Conservation (phyloP, 2,329 filamentous ascomycete species). For the Monosporascus ibericus region DNA sequence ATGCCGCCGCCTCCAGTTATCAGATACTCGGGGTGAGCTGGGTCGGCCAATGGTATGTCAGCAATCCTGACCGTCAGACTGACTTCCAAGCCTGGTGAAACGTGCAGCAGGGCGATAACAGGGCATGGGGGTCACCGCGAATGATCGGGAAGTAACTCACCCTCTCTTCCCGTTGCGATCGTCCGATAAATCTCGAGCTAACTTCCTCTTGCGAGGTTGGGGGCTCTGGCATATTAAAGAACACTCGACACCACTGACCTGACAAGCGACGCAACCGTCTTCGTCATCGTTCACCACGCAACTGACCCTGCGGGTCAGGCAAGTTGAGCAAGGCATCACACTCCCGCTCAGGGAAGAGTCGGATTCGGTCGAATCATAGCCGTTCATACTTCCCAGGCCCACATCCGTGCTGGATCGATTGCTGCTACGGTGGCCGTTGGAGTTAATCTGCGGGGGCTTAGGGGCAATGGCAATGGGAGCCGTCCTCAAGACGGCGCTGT, state of each 20-base stretch:
- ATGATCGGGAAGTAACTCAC: slow-evolving; percentile 43
- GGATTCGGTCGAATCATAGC: slow-evolving; percentile 47
- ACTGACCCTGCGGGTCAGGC: slow-evolving; percentile 65
- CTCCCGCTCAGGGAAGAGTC: slow-evolving; percentile 34
- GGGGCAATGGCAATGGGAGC: slow-evolving; percentile 62
- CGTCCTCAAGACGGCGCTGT: slow-evolving; percentile 47
- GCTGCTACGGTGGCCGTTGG: slow-evolving; percentile 39
- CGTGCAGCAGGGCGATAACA: slow-evolving; percentile 19
- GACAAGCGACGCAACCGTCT: slow-evolving; percentile 68
- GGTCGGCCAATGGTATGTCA: slow-evolving; percentile 43
- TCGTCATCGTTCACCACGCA: slow-evolving; percentile 73
- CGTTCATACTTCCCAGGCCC: slow-evolving; percentile 44
- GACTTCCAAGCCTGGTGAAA: slow-evolving; percentile 15
- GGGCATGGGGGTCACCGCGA: slow-evolving; percentile 24
- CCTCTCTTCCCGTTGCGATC: slow-evolving; percentile 62
- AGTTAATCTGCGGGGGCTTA: slow-evolving; percentile 44
- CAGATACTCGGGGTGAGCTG: slow-evolving; percentile 52
- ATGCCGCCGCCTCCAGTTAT: slow-evolving; percentile 47
- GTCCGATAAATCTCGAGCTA: slow-evolving; percentile 57
- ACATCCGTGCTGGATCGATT: slow-evolving; percentile 38
- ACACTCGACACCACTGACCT: slow-evolving; percentile 71
- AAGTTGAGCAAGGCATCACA: slow-evolving; percentile 63
- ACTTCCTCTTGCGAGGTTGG: slow-evolving; percentile 72
- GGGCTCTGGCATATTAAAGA: slow-evolving; percentile 67
- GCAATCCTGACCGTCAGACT: slow-evolving; percentile 24